A percentile compares a stretch with the other conserved stretches of the same genome.
Conservation (phyloP, 2,329 filamentous ascomycete species). For the Microdochium paspali region DNA sequence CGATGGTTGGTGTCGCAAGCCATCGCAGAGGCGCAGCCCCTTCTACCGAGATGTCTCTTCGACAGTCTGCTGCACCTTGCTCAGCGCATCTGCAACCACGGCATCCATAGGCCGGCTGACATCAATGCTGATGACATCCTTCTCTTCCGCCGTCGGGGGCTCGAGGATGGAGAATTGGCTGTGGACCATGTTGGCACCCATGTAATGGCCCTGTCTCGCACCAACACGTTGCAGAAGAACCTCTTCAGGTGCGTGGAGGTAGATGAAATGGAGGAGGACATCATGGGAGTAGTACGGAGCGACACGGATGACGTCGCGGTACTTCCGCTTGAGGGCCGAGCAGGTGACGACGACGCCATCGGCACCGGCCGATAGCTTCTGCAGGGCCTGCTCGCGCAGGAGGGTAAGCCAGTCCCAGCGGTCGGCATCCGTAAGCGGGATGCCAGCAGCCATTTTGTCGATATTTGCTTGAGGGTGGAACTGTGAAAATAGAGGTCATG, state of each 20-base stretch:
- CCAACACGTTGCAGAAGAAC: conserved; percentile 68
- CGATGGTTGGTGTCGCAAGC: too few species aligned
- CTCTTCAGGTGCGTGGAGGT: conserved; percentile 69
- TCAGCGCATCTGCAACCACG: conserved; percentile 52
- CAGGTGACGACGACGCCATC: conserved; percentile 88
- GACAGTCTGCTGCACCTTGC: conserved; percentile 46
- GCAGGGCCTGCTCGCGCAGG: conserved; percentile 59
- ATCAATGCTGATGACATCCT: conserved; percentile 63
- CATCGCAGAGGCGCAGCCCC: too few species aligned
- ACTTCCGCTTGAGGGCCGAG: conserved; percentile 93
- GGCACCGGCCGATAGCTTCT: conserved; percentile 43
- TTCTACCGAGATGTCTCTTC: conserved; percentile 23
- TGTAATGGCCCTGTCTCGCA: conserved; percentile 75
- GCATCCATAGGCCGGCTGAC: conserved; percentile 49
- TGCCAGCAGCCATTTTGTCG: conserved; percentile 81
- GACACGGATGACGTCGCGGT: conserved; percentile 82
- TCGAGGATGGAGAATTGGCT: conserved; percentile 89
- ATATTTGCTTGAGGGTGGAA: conserved; percentile 73
- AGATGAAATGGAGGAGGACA: conserved; percentile 85
- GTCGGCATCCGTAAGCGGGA: conserved; percentile 82
- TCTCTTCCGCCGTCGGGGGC: conserved; percentile 61
- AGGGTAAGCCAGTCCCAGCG: conserved; percentile 94
- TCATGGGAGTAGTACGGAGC: conserved; percentile 66
- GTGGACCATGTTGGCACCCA: conserved; percentile 91
- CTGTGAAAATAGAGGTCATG: conserved; percentile 22